Base-by-base conservation (phyloP, 1,284 basidiomycete genomes). In the Puccinia novopanici region DNA sequence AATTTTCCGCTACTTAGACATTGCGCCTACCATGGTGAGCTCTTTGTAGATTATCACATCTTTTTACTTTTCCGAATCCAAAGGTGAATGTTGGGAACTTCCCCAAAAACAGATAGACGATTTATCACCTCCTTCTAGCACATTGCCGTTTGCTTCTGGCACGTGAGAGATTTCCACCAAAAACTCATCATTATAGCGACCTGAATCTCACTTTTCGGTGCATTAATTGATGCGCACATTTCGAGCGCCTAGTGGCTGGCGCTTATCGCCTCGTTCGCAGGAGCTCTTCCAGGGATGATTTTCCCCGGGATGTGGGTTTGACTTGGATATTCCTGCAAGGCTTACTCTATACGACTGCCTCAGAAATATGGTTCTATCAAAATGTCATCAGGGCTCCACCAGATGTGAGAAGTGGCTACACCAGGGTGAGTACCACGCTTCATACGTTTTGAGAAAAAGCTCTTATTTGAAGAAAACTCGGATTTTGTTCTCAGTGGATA, bases 371-470 rank as follows among this genome's bases (percentile, higher is more conserved):
- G 71, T 75, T 80, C 37, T 80, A 54, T 15, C 72, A 75, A 24
- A 80, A 80, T 42, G 54, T 68, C 17, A 74, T 80, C 42, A 42
- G 79, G 34, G 61, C 79, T 54, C 71, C 79, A 63, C 72, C 79
- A 65, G 79, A 80, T 74, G 72, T 80, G 34, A 57, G 61, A 22
- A 80, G 79, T 75, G 79, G 79, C 24, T 80, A 80, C 54, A 80
- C 71, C 4, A 80, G 65, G 52, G 79, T 80, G 19, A 54, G 68
- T 48, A 34, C 15, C 10, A 22, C 15, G 24, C 15, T 30, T 70
- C 13, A 3, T 48, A 15, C 17, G 24, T 27, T 24, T 67, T 15
- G 24, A 67, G 24, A 30, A 45, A 48, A 67, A 40, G 13, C 5
- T 24, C 3, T 24, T 27, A 1, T 42, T 48, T 42, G 27, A 30